Conservation (phyloP, 805 yeast species). For the Cyberlindnera veronae region DNA sequence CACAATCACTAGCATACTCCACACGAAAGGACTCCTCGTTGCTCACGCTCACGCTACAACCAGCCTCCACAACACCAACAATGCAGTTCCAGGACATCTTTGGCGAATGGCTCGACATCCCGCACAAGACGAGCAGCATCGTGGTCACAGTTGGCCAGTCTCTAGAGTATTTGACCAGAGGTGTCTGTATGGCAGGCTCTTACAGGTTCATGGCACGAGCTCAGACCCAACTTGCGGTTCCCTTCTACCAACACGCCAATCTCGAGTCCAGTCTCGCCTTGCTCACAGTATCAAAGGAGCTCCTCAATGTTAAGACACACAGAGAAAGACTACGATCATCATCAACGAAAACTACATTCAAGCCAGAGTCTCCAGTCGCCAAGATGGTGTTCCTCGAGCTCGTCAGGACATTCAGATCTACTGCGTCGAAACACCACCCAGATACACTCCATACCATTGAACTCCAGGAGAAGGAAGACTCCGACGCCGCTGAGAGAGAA, state of each 20-base stretch:
- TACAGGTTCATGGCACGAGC: slow-evolving; percentile 36
- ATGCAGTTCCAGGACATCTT: slow-evolving; percentile 44
- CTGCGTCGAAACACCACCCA: slow-evolving; percentile 43
- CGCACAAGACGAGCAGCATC: slow-evolving; percentile 34
- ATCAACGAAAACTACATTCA: slow-evolving; percentile 18
- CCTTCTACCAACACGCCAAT: slow-evolving; percentile 45
- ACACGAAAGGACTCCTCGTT: slow-evolving; percentile 46
- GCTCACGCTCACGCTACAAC: slow-evolving; percentile 57
- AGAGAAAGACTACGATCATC: slow-evolving; percentile 36
- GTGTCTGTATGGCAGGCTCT: slow-evolving; percentile 46
- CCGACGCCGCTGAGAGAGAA: slow-evolving; percentile 38
- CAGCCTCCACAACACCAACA: slow-evolving; percentile 40
- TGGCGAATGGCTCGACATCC: slow-evolving; percentile 46
- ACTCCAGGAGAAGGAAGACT: slow-evolving; percentile 39
- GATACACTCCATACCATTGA: slow-evolving; percentile 38
- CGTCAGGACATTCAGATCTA: slow-evolving; percentile 45
- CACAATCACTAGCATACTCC: background rate
- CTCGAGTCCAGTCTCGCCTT: slow-evolving; percentile 31
- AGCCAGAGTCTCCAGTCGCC: slow-evolving; percentile 39
- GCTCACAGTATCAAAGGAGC: slow-evolving; percentile 30
- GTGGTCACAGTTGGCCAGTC: slow-evolving; percentile 49
- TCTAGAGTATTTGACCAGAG: slow-evolving; percentile 42
- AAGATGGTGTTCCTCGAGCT: slow-evolving; percentile 42
- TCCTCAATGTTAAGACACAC: slow-evolving; percentile 30
- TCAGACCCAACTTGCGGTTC: slow-evolving; percentile 37